Percentiles rank a stretch among this genome's conserved stretches.
Conservation (phyloP, 1,284 basidiomycete species). For the Erythrobasidium hasegawianum region DNA sequence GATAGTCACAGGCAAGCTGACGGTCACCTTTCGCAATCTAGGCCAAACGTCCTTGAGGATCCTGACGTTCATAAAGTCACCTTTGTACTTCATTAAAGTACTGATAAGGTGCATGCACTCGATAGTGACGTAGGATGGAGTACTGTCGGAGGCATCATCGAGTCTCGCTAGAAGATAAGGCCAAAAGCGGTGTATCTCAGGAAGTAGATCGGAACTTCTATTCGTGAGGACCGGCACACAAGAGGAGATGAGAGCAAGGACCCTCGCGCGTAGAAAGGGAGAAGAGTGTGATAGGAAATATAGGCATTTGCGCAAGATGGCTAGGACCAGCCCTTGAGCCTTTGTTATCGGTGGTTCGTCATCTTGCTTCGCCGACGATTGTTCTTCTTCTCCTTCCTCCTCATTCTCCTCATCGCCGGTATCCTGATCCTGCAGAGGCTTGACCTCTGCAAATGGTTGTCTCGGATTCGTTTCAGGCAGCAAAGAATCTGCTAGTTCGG, state of each 20-base stretch:
- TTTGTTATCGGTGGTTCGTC: constrained; percentile 60
- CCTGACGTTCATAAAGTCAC: constrained; percentile 73
- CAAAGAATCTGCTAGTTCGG: not conserved
- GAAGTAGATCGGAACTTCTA: constrained; percentile 65
- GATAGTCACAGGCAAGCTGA: constrained; percentile 54
- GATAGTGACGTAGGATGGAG: constrained; percentile 66
- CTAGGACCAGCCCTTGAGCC: constrained; percentile 67
- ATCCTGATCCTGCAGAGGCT: constrained; percentile 40
- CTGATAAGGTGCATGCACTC: constrained; percentile 69
- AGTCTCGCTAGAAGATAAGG: constrained; percentile 80
- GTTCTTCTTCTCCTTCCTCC: not conserved
- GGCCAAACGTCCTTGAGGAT: constrained; percentile 91
- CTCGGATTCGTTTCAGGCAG: constrained; percentile 54
- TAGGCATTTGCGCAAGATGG: constrained; percentile 77
- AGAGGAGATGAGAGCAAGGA: constrained; percentile 66
- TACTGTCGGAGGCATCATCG: constrained; percentile 51
- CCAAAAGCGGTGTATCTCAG: constrained; percentile 80
- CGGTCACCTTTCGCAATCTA: constrained; percentile 58
- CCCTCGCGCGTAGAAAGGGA: constrained; percentile 72
- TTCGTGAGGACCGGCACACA: constrained; percentile 64
- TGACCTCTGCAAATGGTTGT: constrained; percentile 20
- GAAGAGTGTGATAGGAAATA: constrained; percentile 85
- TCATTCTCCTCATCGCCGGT: constrained; percentile 4
- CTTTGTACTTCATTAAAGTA: constrained; percentile 62
- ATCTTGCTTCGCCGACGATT: constrained; percentile 30